Base-by-base conservation (phyloP, 2,329 filamentous ascomycete genomes). In the Exophiala viscosa region DNA sequence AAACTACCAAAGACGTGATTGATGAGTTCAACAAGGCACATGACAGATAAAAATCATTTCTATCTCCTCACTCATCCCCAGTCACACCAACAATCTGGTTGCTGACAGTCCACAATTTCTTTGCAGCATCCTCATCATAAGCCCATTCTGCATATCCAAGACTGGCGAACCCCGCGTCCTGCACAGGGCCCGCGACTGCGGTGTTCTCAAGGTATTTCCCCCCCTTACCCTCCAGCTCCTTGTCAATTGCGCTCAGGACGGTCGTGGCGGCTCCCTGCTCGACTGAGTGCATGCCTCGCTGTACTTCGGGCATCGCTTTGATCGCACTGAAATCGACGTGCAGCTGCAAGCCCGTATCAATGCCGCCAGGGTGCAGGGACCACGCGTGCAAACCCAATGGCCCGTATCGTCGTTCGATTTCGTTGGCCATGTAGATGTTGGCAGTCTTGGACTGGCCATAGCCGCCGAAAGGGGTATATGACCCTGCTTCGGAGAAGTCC, bases 371-470 rank as follows among this genome's bases (percentile, higher is more conserved):
- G 48, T 76, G 73, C 10, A 77, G 56, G 5, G 65, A 66, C 41
- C 68, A 64, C 1, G 68, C 75, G 48, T 77, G 74, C 0, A 82
- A 53, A 8, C 71, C 70, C 5, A 66, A 57, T 0, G 60, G 14
- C 2, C 70, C 73, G 55, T 77, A 81, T 2, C 70, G 69, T 0
- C 76, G 68, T 44, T 80, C 75, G 40, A 81, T 68, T 51, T 77
- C 71, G 55, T 74, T 76, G 3, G 76, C 73, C 45, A 76, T 72
- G 59, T 70, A 75, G 28, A 79, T 71, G 51, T 76, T 77, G 15
- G 77, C 75, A 1, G 71, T 71, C 60, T 81, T 82, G 53, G 69
- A 67, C 56, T 78, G 72, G 0, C 69, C 72, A 48, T 81, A 81
- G 0, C 72, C 66, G 2, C 43, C 47, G 48, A 62, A 67, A 0